A percentile compares a stretch with the other conserved stretches of the same genome.
phyloP scores from a whole-genome alignment of 2,329 filamentous ascomycete genomes.

The Paecilomyces formosus region DNA sequence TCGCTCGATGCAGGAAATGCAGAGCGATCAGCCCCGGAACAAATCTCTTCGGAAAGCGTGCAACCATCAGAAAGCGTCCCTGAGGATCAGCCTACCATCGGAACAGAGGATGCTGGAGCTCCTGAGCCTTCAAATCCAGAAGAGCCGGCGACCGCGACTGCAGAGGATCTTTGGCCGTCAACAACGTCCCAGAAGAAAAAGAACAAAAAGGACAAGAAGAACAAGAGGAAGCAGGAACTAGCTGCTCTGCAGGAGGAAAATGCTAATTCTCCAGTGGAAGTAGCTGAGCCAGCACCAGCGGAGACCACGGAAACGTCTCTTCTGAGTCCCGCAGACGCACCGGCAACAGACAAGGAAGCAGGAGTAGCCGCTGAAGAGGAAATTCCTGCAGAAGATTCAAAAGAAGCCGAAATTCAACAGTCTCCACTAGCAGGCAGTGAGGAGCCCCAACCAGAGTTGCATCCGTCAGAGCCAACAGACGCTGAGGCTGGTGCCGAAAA shows the following conservation, averaged over 20 bases:
- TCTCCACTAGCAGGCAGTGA: not conserved
- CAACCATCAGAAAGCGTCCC: not conserved
- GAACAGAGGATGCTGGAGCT: not conserved
- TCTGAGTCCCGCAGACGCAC: not conserved
- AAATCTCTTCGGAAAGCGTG: not conserved
- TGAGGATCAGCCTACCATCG: not conserved
- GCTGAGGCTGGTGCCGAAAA: not conserved
- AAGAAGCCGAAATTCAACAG: not conserved
- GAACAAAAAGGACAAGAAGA: slow-evolving; percentile 10
- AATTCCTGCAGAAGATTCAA: not conserved
- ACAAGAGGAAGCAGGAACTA: not conserved
- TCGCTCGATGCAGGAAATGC: not conserved
- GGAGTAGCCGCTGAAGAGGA: too few relatives aligned
- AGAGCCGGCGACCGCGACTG: not conserved
- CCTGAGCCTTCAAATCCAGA: not conserved
- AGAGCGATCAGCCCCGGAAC: not conserved
- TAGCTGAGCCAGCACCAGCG: not conserved
- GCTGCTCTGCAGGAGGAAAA: not conserved
- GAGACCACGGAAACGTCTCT: not conserved
- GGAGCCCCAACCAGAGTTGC: not conserved
- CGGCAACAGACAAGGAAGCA: not conserved
- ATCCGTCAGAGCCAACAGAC: not conserved
- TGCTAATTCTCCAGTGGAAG: not conserved
- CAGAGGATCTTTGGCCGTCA: slow-evolving; percentile 8
- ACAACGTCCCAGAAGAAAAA: slow-evolving; percentile 13